Conservation (phyloP, 2,329 filamentous ascomycete genomes). For the Torrubiellomyces zombiae region DNA sequence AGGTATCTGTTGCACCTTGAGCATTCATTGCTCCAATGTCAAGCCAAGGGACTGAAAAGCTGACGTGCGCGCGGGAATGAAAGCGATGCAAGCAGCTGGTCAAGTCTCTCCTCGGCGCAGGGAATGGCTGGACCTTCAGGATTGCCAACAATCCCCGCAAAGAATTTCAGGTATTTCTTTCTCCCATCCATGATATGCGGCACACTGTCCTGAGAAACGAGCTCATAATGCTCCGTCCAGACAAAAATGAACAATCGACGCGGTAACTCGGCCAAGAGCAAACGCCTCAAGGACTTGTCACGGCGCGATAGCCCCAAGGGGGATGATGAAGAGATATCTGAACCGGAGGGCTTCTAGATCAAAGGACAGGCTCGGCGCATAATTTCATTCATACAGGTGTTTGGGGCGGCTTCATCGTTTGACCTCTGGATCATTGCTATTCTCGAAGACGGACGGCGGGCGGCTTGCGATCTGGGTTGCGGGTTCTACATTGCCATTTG, state of each 20-base stretch:
- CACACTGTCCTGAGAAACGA: neutral
- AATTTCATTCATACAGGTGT: no score
- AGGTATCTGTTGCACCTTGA: conserved; percentile 1
- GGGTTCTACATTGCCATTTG: no score
- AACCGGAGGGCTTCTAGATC: no score
- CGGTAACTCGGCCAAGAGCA: neutral
- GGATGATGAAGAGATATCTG: no score
- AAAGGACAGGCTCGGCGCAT: no score
- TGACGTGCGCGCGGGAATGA: no score
- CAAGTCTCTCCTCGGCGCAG: conserved; percentile 11
- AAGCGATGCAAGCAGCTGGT: conserved; percentile 12
- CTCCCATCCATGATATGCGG: no score
- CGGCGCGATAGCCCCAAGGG: neutral
- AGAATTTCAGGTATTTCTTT: conserved; percentile 8
- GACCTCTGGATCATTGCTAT: no score
- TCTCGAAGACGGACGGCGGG: no score
- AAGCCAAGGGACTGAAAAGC: no score
- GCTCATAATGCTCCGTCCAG: neutral
- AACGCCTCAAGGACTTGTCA: neutral
- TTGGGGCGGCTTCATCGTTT: no score
- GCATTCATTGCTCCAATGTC: neutral
- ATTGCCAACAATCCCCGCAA: conserved; percentile 11
- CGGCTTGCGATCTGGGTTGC: no score
- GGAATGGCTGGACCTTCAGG: conserved; percentile 9
- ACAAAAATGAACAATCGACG: neutral